phyloP scores from a whole-genome alignment of 1,284 basidiomycete genomes.

The Heterobasidion irregulare region DNA sequence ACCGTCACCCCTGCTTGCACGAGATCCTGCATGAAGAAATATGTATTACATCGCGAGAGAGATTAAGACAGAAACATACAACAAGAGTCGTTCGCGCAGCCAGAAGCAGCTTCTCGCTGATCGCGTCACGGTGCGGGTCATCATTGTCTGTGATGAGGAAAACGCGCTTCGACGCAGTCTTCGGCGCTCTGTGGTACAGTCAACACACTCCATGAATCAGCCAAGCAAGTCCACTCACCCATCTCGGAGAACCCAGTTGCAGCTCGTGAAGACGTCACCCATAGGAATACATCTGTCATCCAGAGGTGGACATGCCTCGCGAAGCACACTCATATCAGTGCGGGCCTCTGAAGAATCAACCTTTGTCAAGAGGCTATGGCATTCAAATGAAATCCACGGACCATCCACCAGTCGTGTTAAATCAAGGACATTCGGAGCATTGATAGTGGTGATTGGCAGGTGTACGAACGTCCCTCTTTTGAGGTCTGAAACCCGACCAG shows the following conservation, averaged over 20 bases:
- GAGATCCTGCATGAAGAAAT: constrained; percentile 55
- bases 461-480: constrained; percentile 72
- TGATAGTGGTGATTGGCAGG: constrained; percentile 71
- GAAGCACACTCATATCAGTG: constrained; percentile 47
- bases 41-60: constrained; percentile 4
- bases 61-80: constrained; percentile 27
- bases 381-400: constrained; percentile 21
- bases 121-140: constrained; percentile 39
- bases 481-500: constrained; percentile 55
- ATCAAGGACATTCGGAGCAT: constrained; percentile 73
- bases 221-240: constrained; percentile 41
- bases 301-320: constrained; percentile 53
- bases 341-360: constrained; percentile 23
- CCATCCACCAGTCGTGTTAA: constrained; percentile 66
- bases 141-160: constrained; percentile 94
- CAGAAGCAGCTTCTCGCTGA: constrained; percentile 47
- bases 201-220: not conserved
- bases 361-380: not conserved
- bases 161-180: constrained; percentile 82
- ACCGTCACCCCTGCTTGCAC: constrained; percentile 74
- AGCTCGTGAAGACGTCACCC: constrained; percentile 81
- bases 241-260: constrained; percentile 82
- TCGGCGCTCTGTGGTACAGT: constrained; percentile 53
- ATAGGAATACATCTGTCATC: constrained; percentile 50
- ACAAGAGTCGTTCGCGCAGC: constrained; percentile 65